phyloP scores from a whole-genome alignment of 2,329 filamentous ascomycete genomes.

The Fusarium sp. region DNA sequence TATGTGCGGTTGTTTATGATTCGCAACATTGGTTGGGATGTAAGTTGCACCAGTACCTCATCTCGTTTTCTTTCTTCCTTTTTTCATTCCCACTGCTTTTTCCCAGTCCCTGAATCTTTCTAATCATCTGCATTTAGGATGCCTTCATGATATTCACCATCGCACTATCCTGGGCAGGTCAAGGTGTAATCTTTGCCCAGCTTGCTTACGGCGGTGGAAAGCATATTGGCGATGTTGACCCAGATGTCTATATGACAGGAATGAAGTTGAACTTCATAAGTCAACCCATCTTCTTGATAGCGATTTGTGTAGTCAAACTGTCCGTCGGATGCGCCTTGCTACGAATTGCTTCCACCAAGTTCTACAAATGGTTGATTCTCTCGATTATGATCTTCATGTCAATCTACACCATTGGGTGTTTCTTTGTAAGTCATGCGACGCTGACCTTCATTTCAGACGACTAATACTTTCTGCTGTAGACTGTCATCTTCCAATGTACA shows the following conservation, averaged over 20 bases:
- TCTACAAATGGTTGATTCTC: constrained; percentile 52
- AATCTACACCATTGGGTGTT: constrained; percentile 49
- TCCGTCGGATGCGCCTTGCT: constrained; percentile 56
- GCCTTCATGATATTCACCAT: constrained; percentile 47
- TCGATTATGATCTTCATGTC: constrained; percentile 53
- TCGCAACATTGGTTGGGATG: constrained; percentile 61
- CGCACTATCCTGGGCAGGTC: constrained; percentile 52
- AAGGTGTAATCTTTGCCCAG: constrained; percentile 55
- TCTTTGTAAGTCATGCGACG: constrained; percentile 48
- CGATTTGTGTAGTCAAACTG: constrained; percentile 57
- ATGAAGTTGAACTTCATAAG: constrained; percentile 57
- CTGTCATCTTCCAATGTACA: constrained; percentile 61
- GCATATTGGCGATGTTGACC: constrained; percentile 57
- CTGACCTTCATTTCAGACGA: fast-evolving
- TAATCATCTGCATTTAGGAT: constrained; percentile 38
- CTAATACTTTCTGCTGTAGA: constrained; percentile 39
- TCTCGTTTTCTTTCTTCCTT: not conserved
- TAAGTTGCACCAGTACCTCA: constrained; percentile 27
- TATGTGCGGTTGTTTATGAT: constrained; percentile 61
- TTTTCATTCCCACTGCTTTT: not conserved
- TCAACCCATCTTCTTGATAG: constrained; percentile 58
- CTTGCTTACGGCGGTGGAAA: constrained; percentile 58
- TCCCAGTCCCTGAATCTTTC: not conserved
- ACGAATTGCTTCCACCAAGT: constrained; percentile 53
- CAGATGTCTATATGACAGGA: constrained; percentile 49